Base-by-base conservation (phyloP, 2,329 filamentous ascomycete species). In the Phyllosticta citriasiana region DNA sequence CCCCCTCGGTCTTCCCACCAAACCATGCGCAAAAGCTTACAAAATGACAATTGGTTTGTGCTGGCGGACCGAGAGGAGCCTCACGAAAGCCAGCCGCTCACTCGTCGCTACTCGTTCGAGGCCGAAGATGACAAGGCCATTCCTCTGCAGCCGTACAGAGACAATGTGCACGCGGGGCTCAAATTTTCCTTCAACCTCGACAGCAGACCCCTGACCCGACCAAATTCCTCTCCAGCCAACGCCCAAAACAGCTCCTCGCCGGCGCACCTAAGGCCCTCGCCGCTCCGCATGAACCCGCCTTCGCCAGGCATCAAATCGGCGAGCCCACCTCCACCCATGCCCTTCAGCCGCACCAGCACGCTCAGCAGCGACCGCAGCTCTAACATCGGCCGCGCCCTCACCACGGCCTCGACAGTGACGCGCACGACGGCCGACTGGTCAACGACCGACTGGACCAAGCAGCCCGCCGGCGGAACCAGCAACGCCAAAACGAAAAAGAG, bases 21-120 rank as follows among this genome's bases (percentile, higher is more conserved):
- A n/a, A 55, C 16, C 19, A 56, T 56, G 27, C 58, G 53, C 40
- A 22, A 75, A 55, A 67, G 63, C 16, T 64, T 79, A 16, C 71
- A 77, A 30, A 73, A 72, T 51, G 76, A 79, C 65, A 80, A 80
- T 59, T 80, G 78, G 78, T 78, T 77, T 59, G 73, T 78, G 64
- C 65, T 72, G 25, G 30, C 55, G 22, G 55, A 53, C 19, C 30
- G 25, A n/a, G 52, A 57, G 40, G 59, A 57, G 30, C 27, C 26
- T 7, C 47, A 35, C 3, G 35, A 53, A 10, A 50, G 27, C 7
- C 53, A 55, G 8, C 57, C 58, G 2, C 59, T 57, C 22, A 33
- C 40, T 40, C 59, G 22, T 4, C 59, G 59, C 22, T 61, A 61
- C 30, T 57, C 54, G 22, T 61, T 61, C 50, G 59, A 61, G 33